phyloP scores from a whole-genome alignment of 768 basidiomycete species.

The Mycena vitilis region DNA sequence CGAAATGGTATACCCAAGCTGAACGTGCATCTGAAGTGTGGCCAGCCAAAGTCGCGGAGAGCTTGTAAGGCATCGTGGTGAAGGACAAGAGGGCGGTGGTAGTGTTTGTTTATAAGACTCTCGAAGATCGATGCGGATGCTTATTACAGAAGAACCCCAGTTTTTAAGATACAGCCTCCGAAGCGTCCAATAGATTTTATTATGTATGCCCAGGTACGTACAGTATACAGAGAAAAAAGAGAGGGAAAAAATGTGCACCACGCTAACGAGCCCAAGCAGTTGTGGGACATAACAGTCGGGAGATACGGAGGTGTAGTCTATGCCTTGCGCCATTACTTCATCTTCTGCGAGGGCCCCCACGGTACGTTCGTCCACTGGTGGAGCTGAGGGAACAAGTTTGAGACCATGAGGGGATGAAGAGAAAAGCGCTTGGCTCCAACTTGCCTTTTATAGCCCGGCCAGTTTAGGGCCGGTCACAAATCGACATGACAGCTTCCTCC shows the following conservation, averaged over 20 bases:
- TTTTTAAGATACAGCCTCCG: constrained; percentile 23
- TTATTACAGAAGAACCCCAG: constrained; percentile 22
- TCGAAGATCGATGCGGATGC: constrained; percentile 26
- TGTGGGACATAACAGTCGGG: constrained; percentile 68
- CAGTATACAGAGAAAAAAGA: constrained; percentile 11
- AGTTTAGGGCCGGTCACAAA: constrained; percentile 25
- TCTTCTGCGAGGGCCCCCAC: constrained; percentile 87
- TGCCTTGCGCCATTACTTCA: constrained; percentile 90
- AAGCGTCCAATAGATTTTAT: constrained; percentile 27
- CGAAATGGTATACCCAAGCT: constrained; percentile 25
- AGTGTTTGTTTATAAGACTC: constrained; percentile 30
- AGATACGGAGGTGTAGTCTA: constrained; percentile 92
- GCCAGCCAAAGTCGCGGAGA: constrained; percentile 76
- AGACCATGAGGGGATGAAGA: constrained; percentile 59
- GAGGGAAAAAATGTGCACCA: constrained; percentile 78
- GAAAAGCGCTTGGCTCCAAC: constrained; percentile 12
- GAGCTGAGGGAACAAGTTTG: constrained; percentile 42
- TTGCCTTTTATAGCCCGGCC: constrained; percentile 30
- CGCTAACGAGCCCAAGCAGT: constrained; percentile 83
- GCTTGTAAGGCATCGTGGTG: constrained; percentile 73
- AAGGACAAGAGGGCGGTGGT: constrained; percentile 18
- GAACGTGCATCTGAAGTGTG: constrained; percentile 81
- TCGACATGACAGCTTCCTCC: too few relatives aligned
- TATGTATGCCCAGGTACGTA: constrained; percentile 22
- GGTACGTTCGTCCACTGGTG: constrained; percentile 53